Evolutionary conservation across 2,329 filamentous ascomycete species (phyloP).

Genomic region (Penicillium sp.): DNA sequence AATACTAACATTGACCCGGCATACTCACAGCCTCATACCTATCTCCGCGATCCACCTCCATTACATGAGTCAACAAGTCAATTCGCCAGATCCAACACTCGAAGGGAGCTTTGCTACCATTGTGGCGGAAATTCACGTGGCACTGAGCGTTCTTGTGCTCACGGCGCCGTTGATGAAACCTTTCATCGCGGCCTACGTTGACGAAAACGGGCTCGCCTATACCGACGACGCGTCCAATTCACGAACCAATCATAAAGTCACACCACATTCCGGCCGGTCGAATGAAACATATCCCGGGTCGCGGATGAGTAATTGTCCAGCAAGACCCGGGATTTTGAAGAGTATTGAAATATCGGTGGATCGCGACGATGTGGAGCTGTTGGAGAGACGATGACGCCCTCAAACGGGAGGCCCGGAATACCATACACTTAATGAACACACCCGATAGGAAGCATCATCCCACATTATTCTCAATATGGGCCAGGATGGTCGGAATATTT

Average conservation of each 20-base stretch:
- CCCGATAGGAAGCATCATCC: no score
- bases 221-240: constrained; percentile 19
- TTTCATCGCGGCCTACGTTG: constrained; percentile 41
- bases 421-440: background rate
- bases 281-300: background rate
- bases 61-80: constrained; percentile 33
- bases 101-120: constrained; percentile 36
- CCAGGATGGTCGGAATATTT: background rate
- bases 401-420: background rate
- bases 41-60: constrained; percentile 40
- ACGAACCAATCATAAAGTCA: background rate
- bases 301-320: background rate
- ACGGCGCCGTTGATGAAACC: constrained; percentile 46
- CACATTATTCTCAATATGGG: rapidly evolving
- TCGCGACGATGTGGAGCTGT: constrained; percentile 3
- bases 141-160: constrained; percentile 43
- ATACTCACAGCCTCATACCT: constrained; percentile 39
- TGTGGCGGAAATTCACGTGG: constrained; percentile 43
- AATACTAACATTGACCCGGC: background rate
- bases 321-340: constrained; percentile 9
- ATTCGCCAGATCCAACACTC: constrained; percentile 39
- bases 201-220: constrained; percentile 25
- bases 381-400: background rate
- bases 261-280: background rate
- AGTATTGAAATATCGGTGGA: constrained; percentile 18